Evolutionary conservation across 805 yeast species (phyloP).

Genomic region (Cyberlindnera xishuangbannaensis): DNA sequence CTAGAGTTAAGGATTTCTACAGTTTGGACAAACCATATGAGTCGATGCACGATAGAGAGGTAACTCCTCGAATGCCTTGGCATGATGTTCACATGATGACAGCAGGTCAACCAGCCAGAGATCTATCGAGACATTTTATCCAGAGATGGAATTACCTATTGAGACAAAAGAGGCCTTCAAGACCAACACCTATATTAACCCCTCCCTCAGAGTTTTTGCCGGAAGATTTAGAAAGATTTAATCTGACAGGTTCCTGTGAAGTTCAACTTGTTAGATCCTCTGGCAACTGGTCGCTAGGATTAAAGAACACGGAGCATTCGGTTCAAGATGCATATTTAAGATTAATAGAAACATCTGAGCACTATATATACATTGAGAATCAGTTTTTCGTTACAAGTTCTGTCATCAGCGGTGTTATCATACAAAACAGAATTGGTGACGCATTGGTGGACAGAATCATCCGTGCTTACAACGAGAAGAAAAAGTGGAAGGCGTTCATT

Average conservation of each 20-base stretch:
- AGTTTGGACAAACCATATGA: constrained; percentile 82
- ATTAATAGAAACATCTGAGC: constrained; percentile 85
- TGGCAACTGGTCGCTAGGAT: constrained; percentile 89
- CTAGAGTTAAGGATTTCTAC: constrained; percentile 83
- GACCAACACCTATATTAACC: constrained; percentile 84
- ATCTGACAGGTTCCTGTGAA: constrained; percentile 81
- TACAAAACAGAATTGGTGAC: constrained; percentile 88
- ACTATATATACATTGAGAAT: constrained; percentile 90
- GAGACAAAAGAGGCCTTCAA: constrained; percentile 90
- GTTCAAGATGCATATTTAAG: constrained; percentile 91
- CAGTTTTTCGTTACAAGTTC: constrained; percentile 94
- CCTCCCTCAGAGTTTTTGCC: constrained; percentile 87
- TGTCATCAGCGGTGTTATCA: constrained; percentile 72
- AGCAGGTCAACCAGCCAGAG: constrained; percentile 92
- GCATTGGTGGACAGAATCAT: constrained; percentile 96
- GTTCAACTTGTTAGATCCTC: constrained; percentile 86
- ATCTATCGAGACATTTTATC: constrained; percentile 86
- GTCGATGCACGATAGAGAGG: constrained; percentile 80
- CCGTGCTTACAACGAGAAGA: constrained; percentile 72
- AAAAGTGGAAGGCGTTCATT: constrained; percentile 84
- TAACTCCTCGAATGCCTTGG: constrained; percentile 97
- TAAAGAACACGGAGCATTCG: constrained; percentile 78
- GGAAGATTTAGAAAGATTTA: constrained; percentile 54
- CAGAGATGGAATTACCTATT: constrained; percentile 95
- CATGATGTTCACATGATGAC: constrained; percentile 97